Evolutionary conservation across 768 basidiomycete genomes (phyloP).

Genomic region (Pleurotus platypus): DNA sequence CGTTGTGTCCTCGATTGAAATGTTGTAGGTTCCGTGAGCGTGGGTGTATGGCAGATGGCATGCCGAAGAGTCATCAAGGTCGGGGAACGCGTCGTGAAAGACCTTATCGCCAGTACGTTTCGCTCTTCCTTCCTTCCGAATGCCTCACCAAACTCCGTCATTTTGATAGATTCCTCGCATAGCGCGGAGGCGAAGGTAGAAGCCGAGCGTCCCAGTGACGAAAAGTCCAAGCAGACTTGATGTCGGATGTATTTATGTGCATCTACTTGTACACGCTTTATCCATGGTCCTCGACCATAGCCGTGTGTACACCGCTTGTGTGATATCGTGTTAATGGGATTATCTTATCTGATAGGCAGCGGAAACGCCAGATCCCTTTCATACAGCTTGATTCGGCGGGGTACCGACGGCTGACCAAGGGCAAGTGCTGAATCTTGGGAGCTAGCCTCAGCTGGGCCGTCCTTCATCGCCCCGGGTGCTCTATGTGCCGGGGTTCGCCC

Average conservation of each 20-base stretch:
- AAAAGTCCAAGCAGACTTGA: conserved; percentile 1
- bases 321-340: neutral
- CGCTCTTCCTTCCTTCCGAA: neutral
- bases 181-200: neutral
- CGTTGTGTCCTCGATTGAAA: conserved; percentile 1
- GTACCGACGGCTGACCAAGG: neutral
- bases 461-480: neutral
- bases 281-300: too few relatives aligned
- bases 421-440: neutral
- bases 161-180: conserved; percentile 1
- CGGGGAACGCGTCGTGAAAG: conserved; percentile 71
- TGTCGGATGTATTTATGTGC: neutral
- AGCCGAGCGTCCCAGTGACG: neutral
- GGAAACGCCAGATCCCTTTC: neutral
- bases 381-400: neutral
- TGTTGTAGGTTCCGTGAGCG: conserved; percentile 79
- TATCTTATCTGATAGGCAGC: neutral
- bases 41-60: conserved; percentile 94
- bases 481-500: neutral
- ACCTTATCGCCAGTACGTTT: conserved; percentile 30
- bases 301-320: too few relatives aligned
- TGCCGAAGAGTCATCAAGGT: conserved; percentile 81
- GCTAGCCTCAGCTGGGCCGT: neutral
- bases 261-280: conserved; percentile 1
- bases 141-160: neutral